Evolutionary conservation across 2,329 filamentous ascomycete genomes (phyloP).

Genomic region (Pseudopithomyces maydicus): DNA sequence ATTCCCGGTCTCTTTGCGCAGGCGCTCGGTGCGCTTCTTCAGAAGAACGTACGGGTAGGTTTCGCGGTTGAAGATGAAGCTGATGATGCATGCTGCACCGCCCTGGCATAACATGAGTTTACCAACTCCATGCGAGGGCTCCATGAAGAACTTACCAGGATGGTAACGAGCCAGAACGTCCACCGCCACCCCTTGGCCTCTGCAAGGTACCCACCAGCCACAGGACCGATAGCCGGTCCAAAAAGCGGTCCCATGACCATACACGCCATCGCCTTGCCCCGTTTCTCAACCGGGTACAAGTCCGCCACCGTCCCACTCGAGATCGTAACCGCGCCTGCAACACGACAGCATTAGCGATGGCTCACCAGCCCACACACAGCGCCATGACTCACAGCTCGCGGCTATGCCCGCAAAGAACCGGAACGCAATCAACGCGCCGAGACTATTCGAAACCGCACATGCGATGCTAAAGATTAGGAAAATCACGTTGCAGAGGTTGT

Average conservation of each 20-base stretch:
- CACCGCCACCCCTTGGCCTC: slow-evolving; percentile 19
- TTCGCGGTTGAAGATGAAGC: slow-evolving; percentile 31
- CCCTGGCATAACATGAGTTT: slow-evolving; percentile 13
- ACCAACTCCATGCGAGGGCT: neutral
- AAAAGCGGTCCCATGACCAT: slow-evolving; percentile 17
- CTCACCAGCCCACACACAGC: no score
- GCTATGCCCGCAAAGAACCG: slow-evolving; percentile 50
- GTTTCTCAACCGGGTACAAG: slow-evolving; percentile 17
- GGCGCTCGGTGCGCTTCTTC: slow-evolving; percentile 33
- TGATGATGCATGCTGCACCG: neutral
- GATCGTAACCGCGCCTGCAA: slow-evolving; percentile 18
- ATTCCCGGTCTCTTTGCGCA: slow-evolving; percentile 33
- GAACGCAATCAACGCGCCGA: slow-evolving; percentile 60
- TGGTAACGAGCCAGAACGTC: slow-evolving; percentile 12
- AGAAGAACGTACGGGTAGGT: slow-evolving; percentile 37
- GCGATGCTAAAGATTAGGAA: slow-evolving; percentile 67
- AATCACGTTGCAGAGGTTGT: slow-evolving; percentile 59
- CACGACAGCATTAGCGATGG: neutral
- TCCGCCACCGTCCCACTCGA: slow-evolving; percentile 33
- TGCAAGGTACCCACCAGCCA: slow-evolving; percentile 17
- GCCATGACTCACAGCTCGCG: slow-evolving; percentile 8
- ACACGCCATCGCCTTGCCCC: slow-evolving; percentile 24
- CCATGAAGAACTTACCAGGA: neutral
- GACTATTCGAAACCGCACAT: slow-evolving; percentile 61
- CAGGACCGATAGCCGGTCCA: slow-evolving; percentile 22